These are phyloP conservation scores for Syzygium aromaticum DNA, from an alignment of 345 rosid genomes.

Conservation along the genomic window DNA sequence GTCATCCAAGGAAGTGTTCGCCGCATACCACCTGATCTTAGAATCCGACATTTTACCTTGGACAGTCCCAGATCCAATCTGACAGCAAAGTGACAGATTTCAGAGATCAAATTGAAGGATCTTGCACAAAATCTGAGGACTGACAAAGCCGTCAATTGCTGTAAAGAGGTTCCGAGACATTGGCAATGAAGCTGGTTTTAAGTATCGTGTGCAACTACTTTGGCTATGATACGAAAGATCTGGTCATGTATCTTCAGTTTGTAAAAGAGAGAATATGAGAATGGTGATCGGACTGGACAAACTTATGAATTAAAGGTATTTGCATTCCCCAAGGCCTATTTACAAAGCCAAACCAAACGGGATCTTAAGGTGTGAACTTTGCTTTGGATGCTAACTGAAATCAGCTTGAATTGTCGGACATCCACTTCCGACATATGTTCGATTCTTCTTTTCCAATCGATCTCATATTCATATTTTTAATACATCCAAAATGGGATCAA, in stretches of 20 bases:
- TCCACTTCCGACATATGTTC: not conserved
- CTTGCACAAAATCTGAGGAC: not conserved
- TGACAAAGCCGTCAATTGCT: not conserved
- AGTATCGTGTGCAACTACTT: not conserved
- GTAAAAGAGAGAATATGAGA: not conserved
- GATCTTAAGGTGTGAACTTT: not conserved
- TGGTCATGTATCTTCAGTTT: not conserved
- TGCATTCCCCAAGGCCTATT: no score
- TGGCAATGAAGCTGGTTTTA: not conserved
- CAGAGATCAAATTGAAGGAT: not conserved
- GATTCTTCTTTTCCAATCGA: not conserved
- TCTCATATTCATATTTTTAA: not conserved
- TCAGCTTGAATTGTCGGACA: not conserved
- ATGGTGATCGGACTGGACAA: not conserved
- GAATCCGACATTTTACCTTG: slow-evolving; percentile 51
- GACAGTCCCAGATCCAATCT: slow-evolving; percentile 65
- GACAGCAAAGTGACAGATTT: not conserved
- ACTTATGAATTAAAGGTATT: not conserved
- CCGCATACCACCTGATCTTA: slow-evolving; percentile 55
- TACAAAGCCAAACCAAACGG: no score
- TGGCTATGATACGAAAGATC: not conserved
- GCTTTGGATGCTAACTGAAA: not conserved
- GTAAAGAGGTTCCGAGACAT: not conserved
- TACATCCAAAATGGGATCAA: not conserved
- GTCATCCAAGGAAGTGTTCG: slow-evolving; percentile 79